Evolutionary conservation across 1,284 basidiomycete genomes (phyloP).

Genomic region (Ganoderma sp.): DNA sequence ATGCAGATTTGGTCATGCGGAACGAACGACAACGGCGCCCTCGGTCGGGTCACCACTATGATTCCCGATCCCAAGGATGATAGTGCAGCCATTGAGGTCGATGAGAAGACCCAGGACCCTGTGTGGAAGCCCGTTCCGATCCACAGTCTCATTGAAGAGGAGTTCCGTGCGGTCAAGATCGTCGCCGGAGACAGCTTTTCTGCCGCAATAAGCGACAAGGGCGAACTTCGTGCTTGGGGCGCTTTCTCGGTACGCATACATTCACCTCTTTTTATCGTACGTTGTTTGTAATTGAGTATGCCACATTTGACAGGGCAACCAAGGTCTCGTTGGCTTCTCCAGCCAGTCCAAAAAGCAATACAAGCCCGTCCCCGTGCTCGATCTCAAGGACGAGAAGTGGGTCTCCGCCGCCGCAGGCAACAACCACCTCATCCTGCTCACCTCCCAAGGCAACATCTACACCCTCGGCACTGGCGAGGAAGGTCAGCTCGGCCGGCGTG

Average conservation of each 20-base stretch:
- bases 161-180: constrained; percentile 83
- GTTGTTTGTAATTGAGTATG: constrained; percentile 18
- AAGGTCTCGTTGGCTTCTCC: constrained; percentile 88
- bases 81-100: constrained; percentile 66
- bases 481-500: constrained; percentile 84
- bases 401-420: constrained; percentile 79
- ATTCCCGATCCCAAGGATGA: constrained; percentile 72
- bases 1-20: constrained; percentile 84
- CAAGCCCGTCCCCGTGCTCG: constrained; percentile 72
- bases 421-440: constrained; percentile 89
- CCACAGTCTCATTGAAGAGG: constrained; percentile 71
- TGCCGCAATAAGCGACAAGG: constrained; percentile 78
- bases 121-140: constrained; percentile 78
- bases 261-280: background rate
- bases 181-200: constrained; percentile 88
- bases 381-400: constrained; percentile 76
- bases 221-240: constrained; percentile 89
- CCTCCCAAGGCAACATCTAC: constrained; percentile 83
- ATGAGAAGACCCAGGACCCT: constrained; percentile 80
- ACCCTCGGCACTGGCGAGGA: constrained; percentile 90
- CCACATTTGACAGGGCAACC: constrained; percentile 60
- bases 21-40: constrained; percentile 90
- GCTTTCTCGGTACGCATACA: constrained; percentile 75
- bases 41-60: constrained; percentile 82
- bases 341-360: constrained; percentile 70